A percentile compares a stretch with the other conserved stretches of the same genome.
Evolutionary conservation across 2,329 filamentous ascomycete species (phyloP).

Genomic region (Paramyrothecium sp.): DNA sequence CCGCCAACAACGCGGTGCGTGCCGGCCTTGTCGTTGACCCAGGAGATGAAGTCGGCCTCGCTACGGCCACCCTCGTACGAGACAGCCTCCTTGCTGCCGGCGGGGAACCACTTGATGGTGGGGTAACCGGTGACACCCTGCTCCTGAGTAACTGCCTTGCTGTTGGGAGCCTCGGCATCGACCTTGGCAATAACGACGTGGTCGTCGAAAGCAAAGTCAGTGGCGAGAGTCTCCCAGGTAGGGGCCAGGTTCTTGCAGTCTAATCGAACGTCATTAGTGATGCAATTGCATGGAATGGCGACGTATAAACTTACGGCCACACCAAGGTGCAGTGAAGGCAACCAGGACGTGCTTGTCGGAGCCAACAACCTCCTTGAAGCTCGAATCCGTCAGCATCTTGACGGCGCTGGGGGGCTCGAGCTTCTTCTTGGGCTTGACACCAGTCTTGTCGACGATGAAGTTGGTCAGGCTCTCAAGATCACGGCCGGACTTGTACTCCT

Average conservation of each 20-base stretch:
- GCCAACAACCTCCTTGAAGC: conserved; percentile 77
- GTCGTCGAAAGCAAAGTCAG: conserved; percentile 75
- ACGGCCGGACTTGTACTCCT: conserved; percentile 82
- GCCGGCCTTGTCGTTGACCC: conserved; percentile 84
- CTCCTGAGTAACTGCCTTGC: conserved; percentile 73
- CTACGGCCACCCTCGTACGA: conserved; percentile 73
- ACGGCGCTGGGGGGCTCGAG: conserved; percentile 72
- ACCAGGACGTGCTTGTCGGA: conserved; percentile 87
- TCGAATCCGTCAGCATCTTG: conserved; percentile 74
- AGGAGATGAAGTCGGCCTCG: conserved; percentile 74
- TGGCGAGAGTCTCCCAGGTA: conserved; percentile 82
- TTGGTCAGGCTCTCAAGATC: conserved; percentile 81
- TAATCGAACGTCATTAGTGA: conserved; percentile 34
- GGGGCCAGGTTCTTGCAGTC: conserved; percentile 97
- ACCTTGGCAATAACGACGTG: conserved; percentile 90
- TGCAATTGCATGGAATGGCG: not conserved
- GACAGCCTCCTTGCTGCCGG: conserved; percentile 71
- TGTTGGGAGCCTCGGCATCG: conserved; percentile 84
- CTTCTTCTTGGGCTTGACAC: conserved; percentile 76
- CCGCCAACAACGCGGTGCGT: conserved; percentile 83
- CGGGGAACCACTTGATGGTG: conserved; percentile 97
- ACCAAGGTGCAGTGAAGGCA: conserved; percentile 98
- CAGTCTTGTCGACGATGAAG: conserved; percentile 86
- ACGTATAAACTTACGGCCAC: conserved; percentile 73
- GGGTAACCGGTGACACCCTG: conserved; percentile 86